phyloP scores from a whole-genome alignment of 306 rosid species.

The Cucumis hystrix region DNA sequence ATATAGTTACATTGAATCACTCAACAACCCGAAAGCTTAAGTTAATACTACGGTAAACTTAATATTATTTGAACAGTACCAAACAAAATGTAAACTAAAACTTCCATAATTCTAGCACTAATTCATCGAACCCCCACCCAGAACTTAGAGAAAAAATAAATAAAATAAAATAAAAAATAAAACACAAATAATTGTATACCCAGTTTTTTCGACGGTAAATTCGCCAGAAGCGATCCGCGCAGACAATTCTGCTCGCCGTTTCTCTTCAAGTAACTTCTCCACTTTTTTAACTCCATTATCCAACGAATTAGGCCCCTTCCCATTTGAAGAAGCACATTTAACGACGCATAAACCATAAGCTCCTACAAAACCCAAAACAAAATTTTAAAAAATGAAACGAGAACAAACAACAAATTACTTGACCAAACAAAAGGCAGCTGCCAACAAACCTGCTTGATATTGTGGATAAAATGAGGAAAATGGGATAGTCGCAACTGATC shows the following conservation, averaged over 20 bases:
- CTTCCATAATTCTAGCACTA: background rate
- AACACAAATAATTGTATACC: conserved; percentile 22
- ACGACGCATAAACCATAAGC: conserved; percentile 18
- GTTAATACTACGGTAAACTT: no score
- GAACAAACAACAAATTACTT: background rate
- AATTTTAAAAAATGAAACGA: background rate
- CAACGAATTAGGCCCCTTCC: conserved; percentile 41
- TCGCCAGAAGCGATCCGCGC: conserved; percentile 73
- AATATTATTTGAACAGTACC: no score
- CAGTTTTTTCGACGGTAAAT: conserved; percentile 52
- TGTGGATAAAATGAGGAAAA: conserved; percentile 15
- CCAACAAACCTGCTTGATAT: conserved; percentile 26
- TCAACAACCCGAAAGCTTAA: no score
- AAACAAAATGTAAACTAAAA: background rate
- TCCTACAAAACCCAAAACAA: conserved; percentile 20
- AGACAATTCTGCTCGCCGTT: conserved; percentile 52
- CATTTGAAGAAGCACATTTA: conserved; percentile 56
- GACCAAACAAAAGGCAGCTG: background rate
- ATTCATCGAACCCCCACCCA: background rate
- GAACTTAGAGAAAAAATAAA: background rate
- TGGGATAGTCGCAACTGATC: conserved; percentile 15
- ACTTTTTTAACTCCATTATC: conserved; percentile 24
- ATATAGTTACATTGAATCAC: background rate
- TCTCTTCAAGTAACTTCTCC: conserved; percentile 30
- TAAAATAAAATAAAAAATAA: background rate